Conservation (phyloP, 176 grass and related monocot genomes). For the Rhynchospora tenuis region DNA sequence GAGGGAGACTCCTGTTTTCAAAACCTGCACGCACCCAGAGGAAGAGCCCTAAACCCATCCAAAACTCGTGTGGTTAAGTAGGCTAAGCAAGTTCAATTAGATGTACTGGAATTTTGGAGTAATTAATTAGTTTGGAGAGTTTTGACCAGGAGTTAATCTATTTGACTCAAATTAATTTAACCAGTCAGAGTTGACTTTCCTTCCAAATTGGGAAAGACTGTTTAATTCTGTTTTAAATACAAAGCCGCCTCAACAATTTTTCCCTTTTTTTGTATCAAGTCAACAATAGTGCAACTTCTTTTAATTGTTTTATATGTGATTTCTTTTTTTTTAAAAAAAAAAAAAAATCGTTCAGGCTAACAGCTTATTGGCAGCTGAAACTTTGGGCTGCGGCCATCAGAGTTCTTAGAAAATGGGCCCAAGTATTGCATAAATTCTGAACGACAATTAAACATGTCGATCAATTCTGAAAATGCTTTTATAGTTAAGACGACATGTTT, state of each 20-base stretch:
- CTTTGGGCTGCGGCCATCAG: background rate
- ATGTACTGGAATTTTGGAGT: too few species aligned
- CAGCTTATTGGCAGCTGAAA: background rate
- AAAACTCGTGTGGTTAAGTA: too few species aligned
- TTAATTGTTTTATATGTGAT: background rate
- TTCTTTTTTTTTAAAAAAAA: background rate
- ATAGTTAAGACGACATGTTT: background rate
- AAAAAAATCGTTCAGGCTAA: too few species aligned
- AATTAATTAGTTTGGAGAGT: too few species aligned
- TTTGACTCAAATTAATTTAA: background rate
- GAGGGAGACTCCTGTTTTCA: too few species aligned
- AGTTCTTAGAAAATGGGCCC: too few species aligned
- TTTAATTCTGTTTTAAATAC: background rate
- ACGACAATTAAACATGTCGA: background rate
- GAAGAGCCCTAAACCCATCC: too few species aligned
- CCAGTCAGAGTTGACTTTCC: background rate
- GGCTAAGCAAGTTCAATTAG: too few species aligned
- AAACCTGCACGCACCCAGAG: too few species aligned
- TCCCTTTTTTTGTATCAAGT: background rate
- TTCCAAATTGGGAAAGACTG: background rate
- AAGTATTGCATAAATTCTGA: background rate
- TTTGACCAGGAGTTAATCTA: background rate
- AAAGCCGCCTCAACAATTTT: background rate
- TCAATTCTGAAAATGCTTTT: background rate
- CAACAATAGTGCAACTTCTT: background rate